A percentile compares a stretch with the other conserved stretches of the same genome.
Conservation (phyloP, 2,329 filamentous ascomycete genomes). For the Didymella segeticola region DNA sequence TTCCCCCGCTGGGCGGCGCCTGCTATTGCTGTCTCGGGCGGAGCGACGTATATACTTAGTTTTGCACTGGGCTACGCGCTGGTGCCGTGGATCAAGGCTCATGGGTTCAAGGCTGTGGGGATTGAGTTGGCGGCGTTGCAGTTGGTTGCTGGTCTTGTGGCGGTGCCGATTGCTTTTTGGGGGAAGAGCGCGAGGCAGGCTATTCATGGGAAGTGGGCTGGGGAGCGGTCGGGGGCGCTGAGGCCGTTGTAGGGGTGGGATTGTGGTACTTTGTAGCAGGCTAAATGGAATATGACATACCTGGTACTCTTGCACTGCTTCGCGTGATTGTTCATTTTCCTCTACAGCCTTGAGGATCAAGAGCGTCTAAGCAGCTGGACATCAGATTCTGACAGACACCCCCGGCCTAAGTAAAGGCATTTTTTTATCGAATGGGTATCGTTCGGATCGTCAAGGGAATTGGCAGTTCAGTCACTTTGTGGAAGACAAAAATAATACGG, state of each 20-base stretch:
- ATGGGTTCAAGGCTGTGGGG: constrained; percentile 38
- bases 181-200: constrained; percentile 37
- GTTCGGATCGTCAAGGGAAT: too few species aligned
- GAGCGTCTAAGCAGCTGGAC: too few species aligned
- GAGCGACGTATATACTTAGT: constrained; percentile 30
- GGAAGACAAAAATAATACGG: too few species aligned
- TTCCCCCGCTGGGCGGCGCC: constrained; percentile 45
- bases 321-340: too few species aligned
- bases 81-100: constrained; percentile 32
- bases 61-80: constrained; percentile 34
- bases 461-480: too few species aligned
- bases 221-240: constrained; percentile 36
- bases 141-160: constrained; percentile 35
- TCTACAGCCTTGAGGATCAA: too few species aligned
- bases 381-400: too few species aligned
- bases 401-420: too few species aligned
- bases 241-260: constrained; percentile 37
- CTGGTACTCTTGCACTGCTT: too few species aligned
- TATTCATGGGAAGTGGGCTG: constrained; percentile 38
- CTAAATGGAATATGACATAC: too few species aligned
- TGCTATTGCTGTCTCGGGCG: constrained; percentile 33
- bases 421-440: too few species aligned
- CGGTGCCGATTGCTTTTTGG: constrained; percentile 40
- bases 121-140: constrained; percentile 48
- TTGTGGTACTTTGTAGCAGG: too few species aligned